Evolutionary conservation across 108 stramenopile species (phyloP), one percentile per base, ranked within the genome.

Genomic region (Cylindrotheca fusiformis): DNA sequence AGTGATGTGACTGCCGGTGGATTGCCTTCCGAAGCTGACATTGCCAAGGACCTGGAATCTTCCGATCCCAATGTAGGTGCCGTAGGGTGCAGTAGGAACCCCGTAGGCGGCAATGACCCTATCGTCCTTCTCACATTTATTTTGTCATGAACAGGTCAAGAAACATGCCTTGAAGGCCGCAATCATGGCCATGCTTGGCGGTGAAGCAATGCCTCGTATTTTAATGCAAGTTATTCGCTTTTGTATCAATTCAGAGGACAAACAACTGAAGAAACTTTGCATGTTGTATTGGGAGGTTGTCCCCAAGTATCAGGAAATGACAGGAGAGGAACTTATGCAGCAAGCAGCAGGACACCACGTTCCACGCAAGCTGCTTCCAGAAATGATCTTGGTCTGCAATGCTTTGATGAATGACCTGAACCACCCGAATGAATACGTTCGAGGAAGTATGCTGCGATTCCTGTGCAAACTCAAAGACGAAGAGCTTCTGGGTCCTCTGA

Each of bases 241-340:
- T 80, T 99, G 98, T 81, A 95, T 97, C 75, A 98, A 96, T 70
- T 91, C 91, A 4, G 91, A 98, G 25, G 96, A 98, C 81, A 97
- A 99, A 72, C 95, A 92, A 60, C 80, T 99, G 26, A 98, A 99
- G 75, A 99, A 99, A 74, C 83, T 98, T 12, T 82, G 95, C 48
- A 99, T 97, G 97, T 69, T 99, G 60, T 99, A 97, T 79, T 99
- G 98, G 98, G 99, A 99, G 68, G 93, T 98, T 32, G 97, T 99
- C 19, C 93, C 94, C 33, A 98, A 96, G 78, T 95, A 95, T 66
- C 89, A 92, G 76, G 88, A 90, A 46, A 77, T 87, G 44, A 80
- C 87, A 19, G 76, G 81, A 0, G 92, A 94, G 30, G 88, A 90
- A 52, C 55, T 88, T 23, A 59, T 88, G 27, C 76, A 76, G 8